phyloP scores from a whole-genome alignment of 805 yeast species.

The Yamadazyma laniorum region DNA sequence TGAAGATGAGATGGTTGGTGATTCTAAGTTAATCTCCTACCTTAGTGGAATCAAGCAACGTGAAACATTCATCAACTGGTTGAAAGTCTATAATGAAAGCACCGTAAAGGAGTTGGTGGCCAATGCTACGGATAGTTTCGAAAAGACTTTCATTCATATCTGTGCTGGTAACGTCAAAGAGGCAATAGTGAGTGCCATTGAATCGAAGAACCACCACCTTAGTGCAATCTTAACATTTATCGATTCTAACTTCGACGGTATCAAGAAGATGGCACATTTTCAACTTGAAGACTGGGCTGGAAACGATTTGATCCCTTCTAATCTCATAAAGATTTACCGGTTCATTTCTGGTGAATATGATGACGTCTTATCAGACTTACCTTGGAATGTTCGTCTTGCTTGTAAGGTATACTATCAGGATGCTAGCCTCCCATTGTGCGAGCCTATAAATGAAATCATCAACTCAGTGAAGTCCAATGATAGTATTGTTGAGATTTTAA shows the following conservation, averaged over 20 bases:
- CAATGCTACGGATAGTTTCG: constrained; percentile 38
- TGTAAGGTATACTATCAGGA: constrained; percentile 64
- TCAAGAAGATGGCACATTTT: constrained; percentile 50
- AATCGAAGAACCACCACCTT: constrained; percentile 64
- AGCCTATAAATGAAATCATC: constrained; percentile 12
- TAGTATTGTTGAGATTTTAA: constrained; percentile 20
- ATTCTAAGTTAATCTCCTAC: neutral
- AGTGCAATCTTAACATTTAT: constrained; percentile 66
- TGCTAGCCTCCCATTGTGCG: constrained; percentile 13
- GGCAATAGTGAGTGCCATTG: constrained; percentile 63
- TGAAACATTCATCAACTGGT: constrained; percentile 54
- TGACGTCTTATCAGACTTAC: constrained; percentile 44
- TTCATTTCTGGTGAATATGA: constrained; percentile 55
- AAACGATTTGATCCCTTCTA: constrained; percentile 35
- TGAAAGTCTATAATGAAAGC: constrained; percentile 42
- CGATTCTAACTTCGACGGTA: constrained; percentile 66
- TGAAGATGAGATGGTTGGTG: constrained; percentile 4
- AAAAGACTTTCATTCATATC: constrained; percentile 48
- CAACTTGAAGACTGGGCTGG: constrained; percentile 71
- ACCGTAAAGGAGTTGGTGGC: constrained; percentile 29
- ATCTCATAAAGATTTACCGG: constrained; percentile 59
- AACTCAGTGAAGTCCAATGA: constrained; percentile 9
- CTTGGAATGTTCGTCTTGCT: constrained; percentile 67
- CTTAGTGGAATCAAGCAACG: constrained; percentile 20
- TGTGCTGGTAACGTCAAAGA: constrained; percentile 55